Evolutionary conservation across 768 basidiomycete species (phyloP), one percentile per base, ranked within the genome.

Genomic region (Mycena metata): DNA sequence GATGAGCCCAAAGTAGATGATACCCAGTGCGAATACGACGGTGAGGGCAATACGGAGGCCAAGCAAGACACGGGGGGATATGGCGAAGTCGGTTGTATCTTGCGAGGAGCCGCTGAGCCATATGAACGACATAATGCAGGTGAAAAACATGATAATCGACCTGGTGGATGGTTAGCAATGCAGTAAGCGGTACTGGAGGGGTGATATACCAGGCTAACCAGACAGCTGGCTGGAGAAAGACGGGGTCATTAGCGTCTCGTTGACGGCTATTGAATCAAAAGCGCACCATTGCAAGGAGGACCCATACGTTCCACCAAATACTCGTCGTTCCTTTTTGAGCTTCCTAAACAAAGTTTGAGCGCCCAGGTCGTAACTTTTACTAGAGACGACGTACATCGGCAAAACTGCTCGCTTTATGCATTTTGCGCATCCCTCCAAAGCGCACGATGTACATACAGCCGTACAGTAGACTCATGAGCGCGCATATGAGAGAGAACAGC

Each of bases 261-360:
- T 15, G 16, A 5, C 0, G 24, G 5, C 35, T 5, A 39, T 50
- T 4, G 49, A 45, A 58, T 10, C 39, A 4, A n/a, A 21, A 23
- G 46, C 63, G 15, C 46, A 69, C 68, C 81, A 90, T 84, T 0
- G 90, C 87, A 33, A 92, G 81, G n/a, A 91, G 67, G 1, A 91
- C 86, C 90, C 91, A 91, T 21, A 91, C 87, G 69, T 92, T 92
- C 90, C 90, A 83, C 67, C 74, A 79, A n/a, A 82, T 78, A 1
- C 61, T 56, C 1, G 76, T 74, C 15, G 70, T 71, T 6, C 73
- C 69, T 55, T 75, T 78, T 56, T 86, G 84, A 5, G 88, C 86
- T 72, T 91, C 90, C 87, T 90, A 60, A 9, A 30, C 23, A 45
- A 13, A 41, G 55, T 2, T 17, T 60, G 16, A 50, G 23, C 33